phyloP scores from a whole-genome alignment of 176 grass and related monocot species.

The Avena sativa region DNA sequence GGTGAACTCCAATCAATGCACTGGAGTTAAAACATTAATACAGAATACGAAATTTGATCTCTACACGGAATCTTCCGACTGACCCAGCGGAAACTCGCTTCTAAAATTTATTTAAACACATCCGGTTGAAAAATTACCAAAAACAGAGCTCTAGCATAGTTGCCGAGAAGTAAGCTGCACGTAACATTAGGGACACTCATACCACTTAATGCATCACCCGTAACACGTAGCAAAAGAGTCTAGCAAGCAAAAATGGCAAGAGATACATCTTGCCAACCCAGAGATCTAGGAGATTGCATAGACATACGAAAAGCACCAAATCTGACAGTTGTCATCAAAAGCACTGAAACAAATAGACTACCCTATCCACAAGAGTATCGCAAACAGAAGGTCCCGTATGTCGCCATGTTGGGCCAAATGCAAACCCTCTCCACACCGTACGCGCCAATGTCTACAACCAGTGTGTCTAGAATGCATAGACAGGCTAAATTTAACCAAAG shows the following conservation, averaged over 20 bases:
- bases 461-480: background rate
- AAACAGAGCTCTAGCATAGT: background rate
- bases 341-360: background rate
- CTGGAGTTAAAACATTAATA: slow-evolving; percentile 5
- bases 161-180: background rate
- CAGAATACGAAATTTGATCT: background rate
- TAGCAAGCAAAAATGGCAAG: slow-evolving; percentile 8
- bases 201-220: background rate
- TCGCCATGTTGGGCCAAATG: background rate
- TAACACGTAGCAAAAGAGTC: background rate
- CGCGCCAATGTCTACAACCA: background rate
- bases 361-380: background rate
- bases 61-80: background rate
- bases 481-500: slow-evolving; percentile 22
- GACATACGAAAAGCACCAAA: background rate
- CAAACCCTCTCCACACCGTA: background rate
- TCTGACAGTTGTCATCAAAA: background rate
- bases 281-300: background rate
- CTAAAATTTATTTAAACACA: slow-evolving; percentile 24
- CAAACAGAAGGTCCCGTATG: background rate
- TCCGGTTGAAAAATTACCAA: background rate
- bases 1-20: background rate
- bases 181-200: slow-evolving; percentile 21
- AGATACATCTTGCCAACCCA: background rate
- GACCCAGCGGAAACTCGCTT: background rate